phyloP scores from a whole-genome alignment of 169 alveolate species.

The Cyclospora cayetanensis region DNA sequence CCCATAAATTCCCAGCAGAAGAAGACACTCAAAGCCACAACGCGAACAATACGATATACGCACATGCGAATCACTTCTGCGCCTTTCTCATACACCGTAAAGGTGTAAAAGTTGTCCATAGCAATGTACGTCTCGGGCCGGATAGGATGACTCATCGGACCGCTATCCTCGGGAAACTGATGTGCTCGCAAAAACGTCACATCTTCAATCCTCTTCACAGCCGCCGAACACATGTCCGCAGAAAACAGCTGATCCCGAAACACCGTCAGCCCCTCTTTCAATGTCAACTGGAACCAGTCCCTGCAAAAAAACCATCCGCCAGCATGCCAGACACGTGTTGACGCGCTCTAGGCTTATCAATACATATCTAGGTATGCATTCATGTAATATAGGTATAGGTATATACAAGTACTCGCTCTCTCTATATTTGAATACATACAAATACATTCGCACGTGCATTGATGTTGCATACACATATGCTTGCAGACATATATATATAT shows the following conservation, averaged over 20 bases:
- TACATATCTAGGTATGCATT: not conserved
- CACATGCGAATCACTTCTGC: slow-evolving; percentile 85
- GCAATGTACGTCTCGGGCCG: slow-evolving; percentile 91
- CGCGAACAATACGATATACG: too few relatives aligned
- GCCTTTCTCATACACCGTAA: slow-evolving; percentile 93
- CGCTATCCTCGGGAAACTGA: slow-evolving; percentile 90
- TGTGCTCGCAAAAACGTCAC: slow-evolving; percentile 80
- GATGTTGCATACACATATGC: not conserved
- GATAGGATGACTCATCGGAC: slow-evolving; percentile 92
- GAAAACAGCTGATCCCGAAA: slow-evolving; percentile 89
- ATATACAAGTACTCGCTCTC: too few relatives aligned
- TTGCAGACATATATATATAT: too few relatives aligned
- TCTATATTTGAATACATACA: not conserved
- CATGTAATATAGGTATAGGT: not conserved
- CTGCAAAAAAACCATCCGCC: too few relatives aligned
- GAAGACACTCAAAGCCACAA: too few relatives aligned
- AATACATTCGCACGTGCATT: not conserved
- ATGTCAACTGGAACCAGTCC: slow-evolving; percentile 67
- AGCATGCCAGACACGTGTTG: too few relatives aligned
- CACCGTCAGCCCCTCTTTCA: slow-evolving; percentile 93
- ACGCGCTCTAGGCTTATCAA: not conserved
- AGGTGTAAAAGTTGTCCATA: slow-evolving; percentile 91
- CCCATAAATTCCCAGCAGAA: too few relatives aligned
- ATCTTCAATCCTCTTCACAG: slow-evolving; percentile 84
- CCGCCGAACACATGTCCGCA: slow-evolving; percentile 81